Evolutionary conservation across 2,329 filamentous ascomycete genomes (phyloP).

Genomic region (Xylaria sp.): DNA sequence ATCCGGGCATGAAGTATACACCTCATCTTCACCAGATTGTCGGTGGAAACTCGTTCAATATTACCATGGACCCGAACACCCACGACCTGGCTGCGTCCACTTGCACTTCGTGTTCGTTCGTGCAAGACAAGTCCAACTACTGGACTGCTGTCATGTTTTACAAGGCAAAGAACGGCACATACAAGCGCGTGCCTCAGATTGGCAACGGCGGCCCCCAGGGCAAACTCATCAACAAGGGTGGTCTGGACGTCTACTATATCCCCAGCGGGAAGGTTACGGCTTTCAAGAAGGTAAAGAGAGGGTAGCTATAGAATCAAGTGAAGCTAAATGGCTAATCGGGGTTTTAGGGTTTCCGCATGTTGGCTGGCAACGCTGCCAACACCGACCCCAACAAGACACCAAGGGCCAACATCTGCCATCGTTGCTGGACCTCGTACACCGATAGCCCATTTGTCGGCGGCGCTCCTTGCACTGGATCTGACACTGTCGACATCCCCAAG

Average conservation of each 20-base stretch:
- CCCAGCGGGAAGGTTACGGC: conserved; percentile 50
- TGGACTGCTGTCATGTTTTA: conserved; percentile 55
- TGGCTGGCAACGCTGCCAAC: conserved; percentile 51
- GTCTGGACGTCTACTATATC: conserved; percentile 53
- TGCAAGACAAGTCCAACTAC: conserved; percentile 53
- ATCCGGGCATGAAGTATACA: conserved; percentile 51
- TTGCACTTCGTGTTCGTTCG: conserved; percentile 52
- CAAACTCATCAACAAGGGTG: conserved; percentile 49
- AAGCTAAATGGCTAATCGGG: background rate
- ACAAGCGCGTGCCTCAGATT: conserved; percentile 50
- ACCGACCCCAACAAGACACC: conserved; percentile 47
- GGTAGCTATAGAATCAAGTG: background rate
- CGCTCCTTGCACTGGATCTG: conserved; percentile 54
- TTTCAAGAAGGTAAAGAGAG: conserved; percentile 45
- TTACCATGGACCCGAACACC: conserved; percentile 47
- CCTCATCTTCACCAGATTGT: conserved; percentile 55
- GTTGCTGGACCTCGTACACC: conserved; percentile 53
- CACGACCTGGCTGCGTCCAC: conserved; percentile 47
- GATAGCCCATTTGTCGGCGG: conserved; percentile 55
- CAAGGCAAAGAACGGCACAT: conserved; percentile 50
- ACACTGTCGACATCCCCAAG: conserved; percentile 56
- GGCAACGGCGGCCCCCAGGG: conserved; percentile 53
- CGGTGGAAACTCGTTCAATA: conserved; percentile 52
- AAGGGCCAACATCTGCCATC: conserved; percentile 52
- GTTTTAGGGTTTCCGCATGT: conserved; percentile 52